Evolutionary conservation across 2,329 filamentous ascomycete species (phyloP).

Genomic region (Pseudopithomyces maydicus): DNA sequence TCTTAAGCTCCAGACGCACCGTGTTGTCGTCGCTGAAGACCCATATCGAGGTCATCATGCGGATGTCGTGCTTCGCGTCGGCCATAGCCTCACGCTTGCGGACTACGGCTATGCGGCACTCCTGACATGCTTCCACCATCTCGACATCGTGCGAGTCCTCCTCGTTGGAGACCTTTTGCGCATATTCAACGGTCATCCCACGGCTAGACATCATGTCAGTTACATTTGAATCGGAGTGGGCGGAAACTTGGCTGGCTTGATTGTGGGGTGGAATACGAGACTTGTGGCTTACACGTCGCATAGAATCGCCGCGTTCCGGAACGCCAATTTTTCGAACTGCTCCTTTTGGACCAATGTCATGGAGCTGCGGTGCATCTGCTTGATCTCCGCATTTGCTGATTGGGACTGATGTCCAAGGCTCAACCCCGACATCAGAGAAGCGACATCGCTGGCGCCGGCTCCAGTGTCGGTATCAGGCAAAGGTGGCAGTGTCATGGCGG

Average conservation of each 20-base stretch:
- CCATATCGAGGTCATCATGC: slow-evolving; percentile 53
- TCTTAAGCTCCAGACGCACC: slow-evolving; percentile 50
- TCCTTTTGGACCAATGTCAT: slow-evolving; percentile 41
- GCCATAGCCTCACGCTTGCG: slow-evolving; percentile 48
- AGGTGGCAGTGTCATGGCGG: slow-evolving; percentile 24
- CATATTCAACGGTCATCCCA: slow-evolving; percentile 49
- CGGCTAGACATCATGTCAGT: slow-evolving; percentile 27
- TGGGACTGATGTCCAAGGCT: slow-evolving; percentile 25
- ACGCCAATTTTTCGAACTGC: slow-evolving; percentile 48
- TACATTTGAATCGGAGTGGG: not conserved
- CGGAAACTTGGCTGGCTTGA: not conserved
- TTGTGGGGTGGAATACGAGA: not conserved
- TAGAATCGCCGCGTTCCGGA: slow-evolving; percentile 51
- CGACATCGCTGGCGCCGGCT: not conserved
- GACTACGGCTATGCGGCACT: slow-evolving; percentile 50
- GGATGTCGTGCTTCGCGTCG: slow-evolving; percentile 34
- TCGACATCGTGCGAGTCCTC: slow-evolving; percentile 45
- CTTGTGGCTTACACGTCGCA: slow-evolving; percentile 47
- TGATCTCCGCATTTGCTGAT: slow-evolving; percentile 16
- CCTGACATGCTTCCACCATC: slow-evolving; percentile 45
- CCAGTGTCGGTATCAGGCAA: slow-evolving; percentile 1
- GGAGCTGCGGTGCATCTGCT: slow-evolving; percentile 34
- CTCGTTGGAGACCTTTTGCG: slow-evolving; percentile 43
- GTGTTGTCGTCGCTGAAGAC: slow-evolving; percentile 49
- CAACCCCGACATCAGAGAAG: slow-evolving; percentile 20